Base-by-base conservation (phyloP, 208 protist genomes). In the Wallacemonas rigidus region DNA sequence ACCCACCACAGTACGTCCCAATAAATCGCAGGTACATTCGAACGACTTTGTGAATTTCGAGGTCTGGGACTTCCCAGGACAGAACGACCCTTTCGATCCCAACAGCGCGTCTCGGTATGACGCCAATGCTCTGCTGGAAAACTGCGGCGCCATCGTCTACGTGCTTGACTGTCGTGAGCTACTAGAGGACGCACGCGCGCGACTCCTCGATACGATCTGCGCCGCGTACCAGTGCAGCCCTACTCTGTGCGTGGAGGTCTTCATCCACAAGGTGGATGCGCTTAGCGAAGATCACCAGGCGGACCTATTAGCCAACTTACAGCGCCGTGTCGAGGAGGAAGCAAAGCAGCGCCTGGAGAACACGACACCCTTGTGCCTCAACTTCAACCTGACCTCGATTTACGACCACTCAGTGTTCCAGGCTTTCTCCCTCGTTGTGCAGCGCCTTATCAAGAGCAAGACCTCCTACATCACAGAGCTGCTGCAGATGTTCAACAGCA, bases 341-440 rank as follows among this genome's bases (percentile, higher is more conserved):
- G 86, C 82, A 45, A 87, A 88, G 57, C 88, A 91, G 72, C 85
- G 86, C 1, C 77, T 95, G n/a, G 88, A 95, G 50, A 86, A 81
- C 53, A 73, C 73, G 7, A 81, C 74, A 36, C 81, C 79, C 38
- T 74, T 92, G 14, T 79, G 77, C n/a, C 74, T 96, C 44, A 93
- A 93, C 73, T 96, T 94, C 71, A 96, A 96, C 67, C 85, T 96
- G 45, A 96, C 92, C 15, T 94, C 89, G 26, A 96, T 96, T 62
- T 96, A 94, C 71, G 92, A 96, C 69, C 89, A 96, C 71, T 96
- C 92, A 38, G 86, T 96, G 47, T 96, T 96, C 72, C 88, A 96
- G 75, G 92, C 92, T 36, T 96, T 96, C 71, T 96, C 92, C 2
- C 62, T 92, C 2, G 92, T 96, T 2, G 92, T 96, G 53, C 92